Percentiles rank a stretch among this genome's conserved stretches.
Conservation (phyloP, 1,139 yeast species). For the Saccharomyces hybrid region DNA sequence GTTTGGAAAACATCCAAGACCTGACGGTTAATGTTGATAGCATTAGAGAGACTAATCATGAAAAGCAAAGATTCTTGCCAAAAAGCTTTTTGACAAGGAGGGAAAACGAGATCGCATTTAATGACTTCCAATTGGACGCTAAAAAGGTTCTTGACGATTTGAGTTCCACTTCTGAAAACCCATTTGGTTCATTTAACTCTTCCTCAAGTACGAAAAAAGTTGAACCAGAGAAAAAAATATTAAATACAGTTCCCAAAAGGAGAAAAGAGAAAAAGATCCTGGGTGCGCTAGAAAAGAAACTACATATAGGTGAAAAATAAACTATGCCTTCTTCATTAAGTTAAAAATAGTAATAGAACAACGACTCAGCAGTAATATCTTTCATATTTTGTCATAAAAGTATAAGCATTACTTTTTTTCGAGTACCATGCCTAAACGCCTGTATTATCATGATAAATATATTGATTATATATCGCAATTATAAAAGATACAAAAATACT, state of each 20-base stretch:
- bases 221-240: not conserved
- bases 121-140: conserved; percentile 13
- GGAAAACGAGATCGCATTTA: conserved; percentile 16
- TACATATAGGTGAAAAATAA: not conserved
- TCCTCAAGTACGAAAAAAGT: not conserved
- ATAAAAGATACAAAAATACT: not conserved
- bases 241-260: not conserved
- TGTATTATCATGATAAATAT: not conserved
- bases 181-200: not conserved
- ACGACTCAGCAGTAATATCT: too few species aligned
- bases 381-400: too few species aligned
- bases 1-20: conserved; percentile 5
- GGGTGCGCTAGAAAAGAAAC: not conserved
- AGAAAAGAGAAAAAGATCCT: not conserved
- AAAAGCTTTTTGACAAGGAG: conserved; percentile 7
- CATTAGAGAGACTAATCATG: conserved; percentile 8
- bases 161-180: not conserved
- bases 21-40: conserved; percentile 12
- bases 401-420: not conserved
- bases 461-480: not conserved
- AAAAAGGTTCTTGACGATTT: conserved; percentile 11
- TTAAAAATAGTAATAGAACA: not conserved
- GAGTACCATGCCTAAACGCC: not conserved
- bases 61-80: not conserved
- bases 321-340: too few species aligned